Conservation (phyloP, 1,284 basidiomycete genomes). For the Tylopilus sp. region DNA sequence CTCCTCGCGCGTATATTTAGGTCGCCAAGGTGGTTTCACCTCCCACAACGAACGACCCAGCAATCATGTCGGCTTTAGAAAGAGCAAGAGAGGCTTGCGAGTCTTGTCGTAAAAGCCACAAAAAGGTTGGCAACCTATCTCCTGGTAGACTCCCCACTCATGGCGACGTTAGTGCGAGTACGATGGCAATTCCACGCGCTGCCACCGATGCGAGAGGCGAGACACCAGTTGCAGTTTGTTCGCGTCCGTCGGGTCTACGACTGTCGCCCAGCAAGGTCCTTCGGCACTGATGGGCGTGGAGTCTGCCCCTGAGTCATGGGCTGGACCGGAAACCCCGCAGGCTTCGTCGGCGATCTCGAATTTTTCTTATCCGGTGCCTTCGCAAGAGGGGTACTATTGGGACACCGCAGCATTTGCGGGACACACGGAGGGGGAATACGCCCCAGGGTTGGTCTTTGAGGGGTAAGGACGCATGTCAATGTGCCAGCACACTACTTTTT, state of each 20-base stretch:
- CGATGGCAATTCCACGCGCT: slow-evolving; percentile 13
- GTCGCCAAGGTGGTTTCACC: not conserved
- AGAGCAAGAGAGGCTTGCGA: slow-evolving; percentile 33
- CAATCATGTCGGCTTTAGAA: slow-evolving; percentile 19
- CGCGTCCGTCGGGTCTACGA: slow-evolving; percentile 1
- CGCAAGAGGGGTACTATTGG: slow-evolving; percentile 4
- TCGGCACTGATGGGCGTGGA: not conserved
- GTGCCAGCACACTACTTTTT: not conserved
- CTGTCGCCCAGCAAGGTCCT: slow-evolving; percentile 9
- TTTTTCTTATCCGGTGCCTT: not conserved
- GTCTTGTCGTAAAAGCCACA: slow-evolving; percentile 30
- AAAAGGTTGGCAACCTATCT: slow-evolving; percentile 21
- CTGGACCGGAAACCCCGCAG: slow-evolving; percentile 9
- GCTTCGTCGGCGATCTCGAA: slow-evolving; percentile 7
- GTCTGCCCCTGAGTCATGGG: slow-evolving; percentile 14
- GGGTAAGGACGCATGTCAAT: slow-evolving; percentile 9
- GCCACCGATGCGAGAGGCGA: slow-evolving; percentile 19
- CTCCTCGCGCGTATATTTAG: slow-evolving; percentile 25
- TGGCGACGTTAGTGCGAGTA: slow-evolving; percentile 18
- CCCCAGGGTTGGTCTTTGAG: slow-evolving; percentile 6
- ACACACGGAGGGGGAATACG: slow-evolving; percentile 8
- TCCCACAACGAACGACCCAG: slow-evolving; percentile 5
- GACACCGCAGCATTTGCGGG: not conserved
- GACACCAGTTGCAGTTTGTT: slow-evolving; percentile 23
- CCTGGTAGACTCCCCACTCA: slow-evolving; percentile 7